Evolutionary conservation across 805 yeast genomes (phyloP).

Genomic region (Lipomyces sp.): DNA sequence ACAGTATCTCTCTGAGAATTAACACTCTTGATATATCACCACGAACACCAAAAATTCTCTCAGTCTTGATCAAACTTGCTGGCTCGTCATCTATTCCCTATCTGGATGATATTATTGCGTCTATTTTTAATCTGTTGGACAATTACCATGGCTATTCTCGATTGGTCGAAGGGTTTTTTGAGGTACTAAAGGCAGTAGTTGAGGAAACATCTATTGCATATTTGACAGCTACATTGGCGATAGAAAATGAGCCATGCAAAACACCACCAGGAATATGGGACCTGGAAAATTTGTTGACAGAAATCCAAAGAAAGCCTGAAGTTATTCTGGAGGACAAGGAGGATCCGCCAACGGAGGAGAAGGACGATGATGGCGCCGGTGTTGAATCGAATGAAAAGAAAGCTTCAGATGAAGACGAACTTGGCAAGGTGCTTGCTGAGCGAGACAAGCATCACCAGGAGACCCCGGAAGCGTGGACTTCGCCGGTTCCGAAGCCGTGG

Average conservation of each 20-base stretch:
- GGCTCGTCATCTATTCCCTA: slow-evolving; percentile 69
- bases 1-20: slow-evolving; percentile 71
- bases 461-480: slow-evolving; percentile 59
- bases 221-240: slow-evolving; percentile 4
- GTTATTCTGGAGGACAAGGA: slow-evolving; percentile 41
- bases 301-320: slow-evolving; percentile 39
- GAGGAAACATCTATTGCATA: slow-evolving; percentile 41
- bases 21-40: slow-evolving; percentile 76
- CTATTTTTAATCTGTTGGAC: slow-evolving; percentile 78
- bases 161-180: slow-evolving; percentile 73
- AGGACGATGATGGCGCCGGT: background rate
- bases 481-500: slow-evolving; percentile 65
- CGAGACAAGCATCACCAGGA: slow-evolving; percentile 39
- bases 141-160: slow-evolving; percentile 79
- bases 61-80: slow-evolving; percentile 70
- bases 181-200: slow-evolving; percentile 67
- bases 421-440: slow-evolving; percentile 46
- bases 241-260: slow-evolving; percentile 21
- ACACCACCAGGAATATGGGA: slow-evolving; percentile 33
- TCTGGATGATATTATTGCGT: slow-evolving; percentile 72
- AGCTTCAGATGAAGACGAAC: slow-evolving; percentile 42
- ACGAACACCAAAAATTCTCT: slow-evolving; percentile 68
- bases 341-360: slow-evolving; percentile 15
- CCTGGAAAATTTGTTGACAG: slow-evolving; percentile 38
- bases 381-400: slow-evolving; percentile 5